Evolutionary conservation across 2,329 filamentous ascomycete genomes (phyloP).

Genomic region (Orbilia javanica): DNA sequence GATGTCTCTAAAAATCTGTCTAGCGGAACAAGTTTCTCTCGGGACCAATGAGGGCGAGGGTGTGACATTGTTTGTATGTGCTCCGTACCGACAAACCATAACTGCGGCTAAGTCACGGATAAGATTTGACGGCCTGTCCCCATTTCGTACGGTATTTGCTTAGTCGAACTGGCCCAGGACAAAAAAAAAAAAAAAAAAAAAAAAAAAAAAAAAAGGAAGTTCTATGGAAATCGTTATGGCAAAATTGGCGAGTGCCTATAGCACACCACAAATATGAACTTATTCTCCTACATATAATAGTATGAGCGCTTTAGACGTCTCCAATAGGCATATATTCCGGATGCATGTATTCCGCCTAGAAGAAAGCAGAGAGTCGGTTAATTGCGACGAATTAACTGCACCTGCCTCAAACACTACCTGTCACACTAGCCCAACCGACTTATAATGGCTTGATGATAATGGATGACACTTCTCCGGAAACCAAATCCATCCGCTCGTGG

Average conservation of each 20-base stretch:
- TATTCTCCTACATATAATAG: slow-evolving; percentile 51
- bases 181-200: neutral
- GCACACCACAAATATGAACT: slow-evolving; percentile 29
- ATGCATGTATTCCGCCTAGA: slow-evolving; percentile 45
- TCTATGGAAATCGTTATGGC: slow-evolving; percentile 46
- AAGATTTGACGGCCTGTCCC: slow-evolving; percentile 55
- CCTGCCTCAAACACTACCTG: slow-evolving; percentile 55
- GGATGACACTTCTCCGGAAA: slow-evolving; percentile 53
- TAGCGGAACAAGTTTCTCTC: slow-evolving; percentile 37
- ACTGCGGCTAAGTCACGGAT: slow-evolving; percentile 57
- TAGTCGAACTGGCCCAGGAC: neutral
- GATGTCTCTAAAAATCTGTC: slow-evolving; percentile 31
- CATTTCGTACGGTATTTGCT: slow-evolving; percentile 30
- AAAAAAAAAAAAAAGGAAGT: slow-evolving; percentile 11
- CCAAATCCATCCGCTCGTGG: slow-evolving; percentile 36
- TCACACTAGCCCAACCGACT: slow-evolving; percentile 50
- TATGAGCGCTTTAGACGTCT: slow-evolving; percentile 55
- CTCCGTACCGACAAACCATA: slow-evolving; percentile 39
- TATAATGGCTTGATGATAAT: slow-evolving; percentile 54
- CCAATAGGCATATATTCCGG: slow-evolving; percentile 59
- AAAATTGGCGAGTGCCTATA: slow-evolving; percentile 58
- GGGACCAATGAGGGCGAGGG: slow-evolving; percentile 54
- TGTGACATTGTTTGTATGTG: slow-evolving; percentile 43
- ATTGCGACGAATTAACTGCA: slow-evolving; percentile 56
- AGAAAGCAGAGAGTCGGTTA: slow-evolving; percentile 51